These are phyloP conservation scores for Beauveria pseudobassiana DNA, from an alignment of 2,329 filamentous ascomycete species.

Conservation along the genomic window DNA sequence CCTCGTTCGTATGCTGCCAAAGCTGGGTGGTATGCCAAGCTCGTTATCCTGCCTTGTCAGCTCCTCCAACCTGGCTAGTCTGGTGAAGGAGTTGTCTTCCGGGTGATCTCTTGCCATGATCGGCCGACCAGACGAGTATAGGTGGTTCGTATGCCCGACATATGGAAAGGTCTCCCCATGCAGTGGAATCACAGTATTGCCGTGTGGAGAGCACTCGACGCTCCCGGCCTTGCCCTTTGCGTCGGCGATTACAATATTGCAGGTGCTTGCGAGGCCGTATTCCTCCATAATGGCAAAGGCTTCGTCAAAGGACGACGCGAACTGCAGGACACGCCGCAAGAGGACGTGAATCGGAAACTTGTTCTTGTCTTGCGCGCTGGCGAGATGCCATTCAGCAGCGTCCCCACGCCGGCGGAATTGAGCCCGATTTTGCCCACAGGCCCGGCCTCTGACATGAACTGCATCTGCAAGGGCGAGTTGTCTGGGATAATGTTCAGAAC, in stretches of 20 bases:
- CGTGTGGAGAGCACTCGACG: background rate
- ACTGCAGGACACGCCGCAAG: background rate
- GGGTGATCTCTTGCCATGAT: background rate
- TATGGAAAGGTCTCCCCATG: background rate
- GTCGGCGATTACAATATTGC: background rate
- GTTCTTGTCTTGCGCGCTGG: background rate
- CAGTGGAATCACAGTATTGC: background rate
- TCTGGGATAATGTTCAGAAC: background rate
- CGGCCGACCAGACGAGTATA: background rate
- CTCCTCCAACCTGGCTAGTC: background rate
- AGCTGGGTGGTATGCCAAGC: background rate
- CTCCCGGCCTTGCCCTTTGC: background rate
- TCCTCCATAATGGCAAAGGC: background rate
- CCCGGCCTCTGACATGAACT: background rate
- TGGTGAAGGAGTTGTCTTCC: background rate
- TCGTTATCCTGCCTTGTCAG: background rate
- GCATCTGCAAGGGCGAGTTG: background rate
- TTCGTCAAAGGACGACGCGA: background rate
- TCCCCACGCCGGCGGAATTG: background rate
- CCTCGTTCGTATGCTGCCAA: background rate
- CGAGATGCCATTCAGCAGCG: slow-evolving; percentile 3
- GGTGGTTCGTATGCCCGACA: background rate
- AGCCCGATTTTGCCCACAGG: slow-evolving; percentile 1
- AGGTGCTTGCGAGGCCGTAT: background rate
- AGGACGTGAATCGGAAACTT: slow-evolving; percentile 1